Base-by-base conservation (phyloP, 306 rosid genomes). In the Acacia confusa region DNA sequence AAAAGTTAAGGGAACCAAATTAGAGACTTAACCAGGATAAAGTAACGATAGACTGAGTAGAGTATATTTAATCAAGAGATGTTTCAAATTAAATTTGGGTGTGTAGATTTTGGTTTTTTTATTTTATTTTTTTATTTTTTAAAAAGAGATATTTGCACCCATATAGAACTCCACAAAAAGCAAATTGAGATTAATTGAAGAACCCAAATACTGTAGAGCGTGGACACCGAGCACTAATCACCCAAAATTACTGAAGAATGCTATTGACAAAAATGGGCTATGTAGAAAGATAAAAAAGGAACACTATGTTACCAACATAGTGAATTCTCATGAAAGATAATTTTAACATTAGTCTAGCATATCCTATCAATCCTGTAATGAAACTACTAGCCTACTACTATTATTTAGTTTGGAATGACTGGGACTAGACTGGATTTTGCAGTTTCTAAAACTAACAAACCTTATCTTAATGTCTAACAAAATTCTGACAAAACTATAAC, bases 401-500 rank as follows among this genome's bases (percentile, higher is more conserved):
- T 69, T 55, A 50, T 47, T 20, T 36, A 45, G 68, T 12, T 32
- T 63, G 30, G 48, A 81, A 40, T 81, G 38, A 53, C 38, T 55
- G 52, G 77, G 44, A 67, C 4, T 19, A 15, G 47, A 48, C 77
- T 43, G 69, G 50, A 36, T 72, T 53, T 24, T 30, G 8, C 61
- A 27, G 36, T 30, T 60, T 57, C 60, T 64, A 9, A 55, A 57
- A 38, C 44, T 50, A 74, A 38, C 27, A 79, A 75, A 76, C 16
- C 64, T n/a, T 63, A 28, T 16, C 28, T 36, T 41, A 58, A 52
- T 73, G 78, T 68, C 66, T 72, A 79, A 13, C 19, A 7, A 50
- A 38, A 68, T 41, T 25, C 32, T 57, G 10, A 53, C 77, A 48
- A 50, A 3, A 86, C n/a, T 70, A 82, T 44, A 57, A 24, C 63